A percentile compares a stretch with the other conserved stretches of the same genome.
Evolutionary conservation across 2,329 filamentous ascomycete species (phyloP).

Genomic region (Orbilia blumenaviensis): DNA sequence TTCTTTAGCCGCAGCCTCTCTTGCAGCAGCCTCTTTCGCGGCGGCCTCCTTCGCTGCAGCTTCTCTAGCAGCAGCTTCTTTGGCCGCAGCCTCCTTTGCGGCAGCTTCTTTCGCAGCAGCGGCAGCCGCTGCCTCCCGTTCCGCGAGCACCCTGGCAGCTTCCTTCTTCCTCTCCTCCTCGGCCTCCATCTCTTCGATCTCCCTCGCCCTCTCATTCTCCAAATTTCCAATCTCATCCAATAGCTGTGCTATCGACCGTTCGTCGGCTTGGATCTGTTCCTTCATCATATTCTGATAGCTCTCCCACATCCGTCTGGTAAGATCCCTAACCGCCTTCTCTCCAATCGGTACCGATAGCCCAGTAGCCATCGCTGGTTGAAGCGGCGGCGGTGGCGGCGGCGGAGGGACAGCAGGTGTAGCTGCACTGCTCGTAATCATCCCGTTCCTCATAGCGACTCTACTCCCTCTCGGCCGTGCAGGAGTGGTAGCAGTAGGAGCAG

Average conservation of each 20-base stretch:
- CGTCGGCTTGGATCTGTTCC: slow-evolving; percentile 46
- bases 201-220: slow-evolving; percentile 48
- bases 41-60: not conserved
- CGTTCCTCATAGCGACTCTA: slow-evolving; percentile 46
- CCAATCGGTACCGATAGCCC: slow-evolving; percentile 29
- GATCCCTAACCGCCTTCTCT: slow-evolving; percentile 46
- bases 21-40: slow-evolving; percentile 4
- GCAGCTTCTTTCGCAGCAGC: slow-evolving; percentile 16
- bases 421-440: slow-evolving; percentile 44
- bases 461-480: slow-evolving; percentile 26
- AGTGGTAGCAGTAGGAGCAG: not conserved
- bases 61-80: slow-evolving; percentile 4
- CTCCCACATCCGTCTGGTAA: slow-evolving; percentile 45
- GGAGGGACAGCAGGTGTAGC: slow-evolving; percentile 8
- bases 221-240: slow-evolving; percentile 50
- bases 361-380: not conserved
- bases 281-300: slow-evolving; percentile 49
- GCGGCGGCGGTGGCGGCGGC: not conserved
- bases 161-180: slow-evolving; percentile 36
- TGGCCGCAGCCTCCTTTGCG: slow-evolving; percentile 1
- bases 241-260: slow-evolving; percentile 36
- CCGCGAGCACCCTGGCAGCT: slow-evolving; percentile 20
- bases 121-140: slow-evolving; percentile 8
- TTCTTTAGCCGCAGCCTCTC: not conserved
- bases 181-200: slow-evolving; percentile 42